Percentiles rank a stretch among this genome's conserved stretches.
Evolutionary conservation across 306 rosid species (phyloP).

Genomic region (Casuarina glauca): DNA sequence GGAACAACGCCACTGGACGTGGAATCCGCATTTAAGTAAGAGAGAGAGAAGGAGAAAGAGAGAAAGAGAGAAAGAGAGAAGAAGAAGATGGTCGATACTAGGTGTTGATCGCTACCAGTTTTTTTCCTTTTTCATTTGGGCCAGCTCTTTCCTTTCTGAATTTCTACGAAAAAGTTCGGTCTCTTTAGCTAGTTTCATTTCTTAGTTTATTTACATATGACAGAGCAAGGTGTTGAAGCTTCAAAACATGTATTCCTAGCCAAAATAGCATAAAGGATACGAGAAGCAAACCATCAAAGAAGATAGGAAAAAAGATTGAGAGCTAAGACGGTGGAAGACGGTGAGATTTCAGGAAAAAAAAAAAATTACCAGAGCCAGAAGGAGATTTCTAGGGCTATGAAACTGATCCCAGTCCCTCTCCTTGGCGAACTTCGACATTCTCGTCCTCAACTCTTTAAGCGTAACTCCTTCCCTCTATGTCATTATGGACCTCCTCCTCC

Average conservation of each 20-base stretch:
- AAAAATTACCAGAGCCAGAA: slow-evolving; percentile 9
- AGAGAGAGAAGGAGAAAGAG: background rate
- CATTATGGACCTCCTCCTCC: background rate
- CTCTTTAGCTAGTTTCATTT: background rate
- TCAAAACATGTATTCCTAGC: background rate
- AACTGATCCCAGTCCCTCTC: slow-evolving; percentile 22
- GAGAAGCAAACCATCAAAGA: background rate
- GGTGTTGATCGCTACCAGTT: background rate
- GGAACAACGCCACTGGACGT: background rate
- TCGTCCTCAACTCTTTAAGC: background rate
- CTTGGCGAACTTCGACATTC: slow-evolving; percentile 16
- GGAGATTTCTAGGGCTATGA: slow-evolving; percentile 24
- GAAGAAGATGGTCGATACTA: too few relatives aligned
- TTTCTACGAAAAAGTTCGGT: background rate
- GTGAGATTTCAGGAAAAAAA: background rate
- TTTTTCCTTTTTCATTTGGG: background rate
- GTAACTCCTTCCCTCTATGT: background rate
- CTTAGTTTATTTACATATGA: background rate
- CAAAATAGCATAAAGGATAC: background rate
- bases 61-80: too few relatives aligned
- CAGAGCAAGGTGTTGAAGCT: background rate
- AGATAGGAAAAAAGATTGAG: too few relatives aligned
- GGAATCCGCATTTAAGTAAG: background rate
- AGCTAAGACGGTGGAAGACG: too few relatives aligned
- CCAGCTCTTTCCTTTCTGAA: background rate